A percentile compares a stretch with the other conserved stretches of the same genome.
phyloP scores from a whole-genome alignment of 345 rosid species.

The Ceriops decandra region DNA sequence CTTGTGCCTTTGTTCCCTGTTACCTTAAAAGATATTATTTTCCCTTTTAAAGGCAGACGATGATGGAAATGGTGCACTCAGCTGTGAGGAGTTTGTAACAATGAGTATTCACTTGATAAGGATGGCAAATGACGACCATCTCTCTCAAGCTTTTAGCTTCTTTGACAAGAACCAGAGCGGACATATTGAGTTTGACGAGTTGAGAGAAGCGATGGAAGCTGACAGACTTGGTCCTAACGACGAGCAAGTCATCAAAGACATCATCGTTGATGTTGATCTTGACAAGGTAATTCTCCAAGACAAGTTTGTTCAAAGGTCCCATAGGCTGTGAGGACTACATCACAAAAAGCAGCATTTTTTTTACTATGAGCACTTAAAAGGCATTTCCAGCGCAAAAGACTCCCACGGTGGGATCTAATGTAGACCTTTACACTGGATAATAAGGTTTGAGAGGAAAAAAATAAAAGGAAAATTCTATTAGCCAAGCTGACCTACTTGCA shows the following conservation, averaged over 20 bases:
- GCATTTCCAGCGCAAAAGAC: too few species aligned
- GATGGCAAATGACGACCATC: slow-evolving; percentile 62
- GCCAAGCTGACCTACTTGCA: too few species aligned
- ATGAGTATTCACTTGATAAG: slow-evolving; percentile 68
- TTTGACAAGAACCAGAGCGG: slow-evolving; percentile 71
- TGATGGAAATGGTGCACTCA: slow-evolving; percentile 72
- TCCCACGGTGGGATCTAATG: too few species aligned
- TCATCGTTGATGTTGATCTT: slow-evolving; percentile 68
- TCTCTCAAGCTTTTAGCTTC: slow-evolving; percentile 52
- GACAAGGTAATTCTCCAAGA: slow-evolving; percentile 51
- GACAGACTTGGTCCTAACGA: slow-evolving; percentile 45
- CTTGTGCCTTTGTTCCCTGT: too few species aligned
- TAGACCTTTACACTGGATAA: too few species aligned
- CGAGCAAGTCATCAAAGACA: slow-evolving; percentile 65
- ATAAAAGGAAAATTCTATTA: too few species aligned
- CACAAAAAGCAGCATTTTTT: too few species aligned
- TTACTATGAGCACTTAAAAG: too few species aligned
- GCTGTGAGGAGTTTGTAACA: slow-evolving; percentile 80
- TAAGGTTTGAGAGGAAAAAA: too few species aligned
- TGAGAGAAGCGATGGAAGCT: slow-evolving; percentile 52
- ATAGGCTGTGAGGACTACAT: too few species aligned
- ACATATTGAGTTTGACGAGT: slow-evolving; percentile 68
- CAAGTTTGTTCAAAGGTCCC: too few species aligned
- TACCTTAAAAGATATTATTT: too few species aligned
- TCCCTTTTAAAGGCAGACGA: slow-evolving; percentile 51